These are phyloP conservation scores for Wickerhamomyces bovis DNA, from an alignment of 805 yeast species.

Conservation along the genomic window DNA sequence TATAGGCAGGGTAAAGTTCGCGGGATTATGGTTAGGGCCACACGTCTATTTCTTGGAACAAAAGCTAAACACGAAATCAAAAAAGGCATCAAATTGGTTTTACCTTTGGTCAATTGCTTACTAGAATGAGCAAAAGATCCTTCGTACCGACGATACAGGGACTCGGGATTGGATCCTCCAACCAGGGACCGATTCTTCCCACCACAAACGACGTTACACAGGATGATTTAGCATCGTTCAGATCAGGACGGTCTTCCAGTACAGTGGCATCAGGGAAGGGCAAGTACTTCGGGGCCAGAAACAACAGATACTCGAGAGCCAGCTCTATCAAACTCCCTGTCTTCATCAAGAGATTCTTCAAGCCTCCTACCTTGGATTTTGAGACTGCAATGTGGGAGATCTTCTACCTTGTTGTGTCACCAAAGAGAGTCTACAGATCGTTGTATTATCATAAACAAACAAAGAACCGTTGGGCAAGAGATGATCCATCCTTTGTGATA, in stretches of 20 bases:
- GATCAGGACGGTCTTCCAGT: constrained; percentile 18
- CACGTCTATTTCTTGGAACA: no score
- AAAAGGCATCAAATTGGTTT: background rate
- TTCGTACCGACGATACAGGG: background rate
- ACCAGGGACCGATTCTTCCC: constrained; percentile 12
- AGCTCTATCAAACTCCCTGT: constrained; percentile 24
- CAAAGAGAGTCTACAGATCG: constrained; percentile 76
- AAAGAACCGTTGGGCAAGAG: constrained; percentile 77
- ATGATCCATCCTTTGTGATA: constrained; percentile 85
- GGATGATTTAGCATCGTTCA: constrained; percentile 20
- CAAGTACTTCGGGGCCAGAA: constrained; percentile 8
- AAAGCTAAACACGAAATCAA: background rate
- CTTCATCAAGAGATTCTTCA: constrained; percentile 42
- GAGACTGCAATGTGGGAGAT: constrained; percentile 95
- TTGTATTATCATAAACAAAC: constrained; percentile 79
- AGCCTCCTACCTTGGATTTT: constrained; percentile 80
- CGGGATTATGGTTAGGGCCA: no score
- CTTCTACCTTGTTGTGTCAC: constrained; percentile 62
- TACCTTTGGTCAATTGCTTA: background rate
- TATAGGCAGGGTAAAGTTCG: no score
- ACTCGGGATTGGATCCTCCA: background rate
- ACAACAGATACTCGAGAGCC: background rate
- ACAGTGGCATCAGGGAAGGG: constrained; percentile 1
- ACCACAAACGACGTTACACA: constrained; percentile 13
- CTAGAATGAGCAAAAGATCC: constrained; percentile 5